Percentiles rank a stretch among this genome's conserved stretches.
Evolutionary conservation across 768 basidiomycete genomes (phyloP).

Genomic region (Cystofilobasidium ferigula): DNA sequence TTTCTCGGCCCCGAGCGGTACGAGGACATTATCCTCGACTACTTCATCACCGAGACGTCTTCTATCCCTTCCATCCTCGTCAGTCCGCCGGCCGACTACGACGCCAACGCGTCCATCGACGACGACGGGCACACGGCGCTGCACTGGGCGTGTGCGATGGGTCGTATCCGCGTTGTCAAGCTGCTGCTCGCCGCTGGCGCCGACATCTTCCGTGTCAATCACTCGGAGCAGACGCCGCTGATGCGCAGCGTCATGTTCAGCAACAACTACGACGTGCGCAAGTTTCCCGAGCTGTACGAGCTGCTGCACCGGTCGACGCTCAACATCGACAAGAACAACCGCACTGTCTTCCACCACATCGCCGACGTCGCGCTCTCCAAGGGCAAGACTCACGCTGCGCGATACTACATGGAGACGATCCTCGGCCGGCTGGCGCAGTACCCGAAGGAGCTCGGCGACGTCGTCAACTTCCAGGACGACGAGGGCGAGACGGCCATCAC

Average conservation of each 20-base stretch:
- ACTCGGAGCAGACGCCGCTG: constrained; percentile 86
- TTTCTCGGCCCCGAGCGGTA: constrained; percentile 45
- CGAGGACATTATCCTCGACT: constrained; percentile 91
- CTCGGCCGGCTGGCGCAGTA: constrained; percentile 76
- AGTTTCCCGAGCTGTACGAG: constrained; percentile 95
- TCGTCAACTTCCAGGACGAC: constrained; percentile 98
- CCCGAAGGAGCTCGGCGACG: constrained; percentile 89
- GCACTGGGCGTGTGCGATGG: constrained; percentile 99
- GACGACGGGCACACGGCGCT: constrained; percentile 94
- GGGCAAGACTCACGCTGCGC: constrained; percentile 90
- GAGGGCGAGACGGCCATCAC: constrained; percentile 97
- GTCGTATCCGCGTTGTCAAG: constrained; percentile 89
- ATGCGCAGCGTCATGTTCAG: constrained; percentile 99
- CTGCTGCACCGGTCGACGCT: constrained; percentile 93
- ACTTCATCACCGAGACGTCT: constrained; percentile 94
- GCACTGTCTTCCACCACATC: constrained; percentile 95
- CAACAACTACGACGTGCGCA: constrained; percentile 98
- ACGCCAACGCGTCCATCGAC: constrained; percentile 91
- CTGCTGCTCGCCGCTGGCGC: constrained; percentile 84
- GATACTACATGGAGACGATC: constrained; percentile 98
- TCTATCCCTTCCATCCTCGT: constrained; percentile 80
- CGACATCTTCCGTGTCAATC: constrained; percentile 93
- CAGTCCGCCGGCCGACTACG: constrained; percentile 77
- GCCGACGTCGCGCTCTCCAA: constrained; percentile 96
- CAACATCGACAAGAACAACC: constrained; percentile 95